Conservation (phyloP, 2,329 filamentous ascomycete genomes). For the Fusarium avenaceum region DNA sequence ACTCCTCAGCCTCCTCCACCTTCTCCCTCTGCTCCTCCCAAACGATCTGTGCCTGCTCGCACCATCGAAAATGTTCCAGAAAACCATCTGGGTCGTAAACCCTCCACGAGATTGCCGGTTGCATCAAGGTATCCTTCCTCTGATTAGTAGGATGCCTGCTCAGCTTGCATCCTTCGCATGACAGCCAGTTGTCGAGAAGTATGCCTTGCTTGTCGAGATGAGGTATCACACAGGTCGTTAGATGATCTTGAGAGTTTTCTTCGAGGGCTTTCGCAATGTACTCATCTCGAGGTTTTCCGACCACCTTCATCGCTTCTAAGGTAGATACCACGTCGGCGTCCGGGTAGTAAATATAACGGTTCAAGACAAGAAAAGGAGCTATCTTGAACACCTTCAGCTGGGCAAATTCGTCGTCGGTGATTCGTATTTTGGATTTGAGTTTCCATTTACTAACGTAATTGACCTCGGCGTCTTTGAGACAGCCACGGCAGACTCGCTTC, state of each 20-base stretch:
- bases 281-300: not conserved
- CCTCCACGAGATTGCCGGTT: not conserved
- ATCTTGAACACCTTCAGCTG: no score
- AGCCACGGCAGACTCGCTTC: slow-evolving; percentile 50
- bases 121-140: no score
- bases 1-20: not conserved
- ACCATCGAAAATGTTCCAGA: not conserved
- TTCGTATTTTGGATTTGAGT: fast-evolving
- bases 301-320: not conserved
- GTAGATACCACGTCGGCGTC: not conserved
- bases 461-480: slow-evolving; percentile 29
- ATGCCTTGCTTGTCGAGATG: not conserved
- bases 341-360: no score
- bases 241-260: no score
- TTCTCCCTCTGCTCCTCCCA: not conserved
- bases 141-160: not conserved
- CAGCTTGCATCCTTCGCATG: not conserved
- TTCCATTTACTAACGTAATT: no score
- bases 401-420: not conserved
- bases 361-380: no score
- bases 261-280: not conserved
- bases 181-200: not conserved
- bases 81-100: not conserved
- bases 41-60: not conserved
- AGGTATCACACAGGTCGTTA: not conserved